A percentile compares a stretch with the other conserved stretches of the same genome.
phyloP scores from a whole-genome alignment of 352 stramenopile genomes.

The Globisporangium heterothallicum region DNA sequence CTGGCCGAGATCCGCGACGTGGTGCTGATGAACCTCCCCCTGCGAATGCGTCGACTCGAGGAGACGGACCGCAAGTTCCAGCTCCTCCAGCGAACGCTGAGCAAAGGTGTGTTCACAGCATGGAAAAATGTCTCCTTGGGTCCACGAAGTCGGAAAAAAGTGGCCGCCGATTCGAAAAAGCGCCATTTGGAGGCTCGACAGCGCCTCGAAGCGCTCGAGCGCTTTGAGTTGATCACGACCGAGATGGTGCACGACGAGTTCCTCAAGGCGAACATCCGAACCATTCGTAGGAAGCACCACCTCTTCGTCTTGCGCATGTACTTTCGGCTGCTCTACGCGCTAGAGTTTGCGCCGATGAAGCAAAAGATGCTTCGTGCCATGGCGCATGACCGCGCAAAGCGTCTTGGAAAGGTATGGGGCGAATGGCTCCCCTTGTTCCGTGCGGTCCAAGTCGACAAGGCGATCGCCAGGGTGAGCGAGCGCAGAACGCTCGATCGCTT shows the following conservation, averaged over 20 bases:
- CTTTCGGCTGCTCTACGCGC: slow-evolving; percentile 38
- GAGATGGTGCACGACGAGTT: slow-evolving; percentile 82
- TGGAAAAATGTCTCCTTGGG: slow-evolving; percentile 58
- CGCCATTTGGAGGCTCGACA: slow-evolving; percentile 44
- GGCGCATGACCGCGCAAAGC: slow-evolving; percentile 27
- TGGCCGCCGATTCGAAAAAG: slow-evolving; percentile 30
- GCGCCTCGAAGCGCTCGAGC: slow-evolving; percentile 46
- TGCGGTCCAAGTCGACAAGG: slow-evolving; percentile 51
- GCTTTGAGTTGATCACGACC: slow-evolving; percentile 63
- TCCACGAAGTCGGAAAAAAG: slow-evolving; percentile 51
- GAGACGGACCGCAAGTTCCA: slow-evolving; percentile 51
- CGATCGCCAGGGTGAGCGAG: slow-evolving; percentile 41
- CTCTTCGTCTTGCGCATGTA: slow-evolving; percentile 37
- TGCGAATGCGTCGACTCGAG: slow-evolving; percentile 41
- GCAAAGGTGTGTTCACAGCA: slow-evolving; percentile 30
- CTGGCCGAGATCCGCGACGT: slow-evolving; percentile 65
- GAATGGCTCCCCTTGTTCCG: slow-evolving; percentile 47
- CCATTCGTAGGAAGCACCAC: slow-evolving; percentile 29
- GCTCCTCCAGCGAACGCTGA: slow-evolving; percentile 31
- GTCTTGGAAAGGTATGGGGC: slow-evolving; percentile 24
- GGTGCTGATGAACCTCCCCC: slow-evolving; percentile 58
- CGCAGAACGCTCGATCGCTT: slow-evolving; percentile 56
- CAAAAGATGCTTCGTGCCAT: slow-evolving; percentile 28
- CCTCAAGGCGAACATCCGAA: slow-evolving; percentile 69
- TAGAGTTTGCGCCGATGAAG: slow-evolving; percentile 42